A percentile compares a stretch with the other conserved stretches of the same genome.
phyloP scores from a whole-genome alignment of 2,329 filamentous ascomycete genomes.

The Teratosphaeria destructans region DNA sequence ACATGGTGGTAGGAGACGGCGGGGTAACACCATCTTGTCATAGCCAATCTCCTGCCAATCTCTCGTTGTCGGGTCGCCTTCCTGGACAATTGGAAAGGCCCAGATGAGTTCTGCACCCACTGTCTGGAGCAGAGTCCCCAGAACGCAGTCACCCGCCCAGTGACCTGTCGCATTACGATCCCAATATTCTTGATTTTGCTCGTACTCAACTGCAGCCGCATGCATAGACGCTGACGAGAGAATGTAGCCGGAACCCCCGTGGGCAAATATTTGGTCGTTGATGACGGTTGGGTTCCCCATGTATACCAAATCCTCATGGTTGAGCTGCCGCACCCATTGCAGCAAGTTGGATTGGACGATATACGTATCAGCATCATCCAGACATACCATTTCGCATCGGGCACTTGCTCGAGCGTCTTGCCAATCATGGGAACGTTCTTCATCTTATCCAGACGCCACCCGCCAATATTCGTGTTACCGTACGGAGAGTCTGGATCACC shows the following conservation, averaged over 20 bases:
- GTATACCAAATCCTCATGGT: conserved; percentile 38
- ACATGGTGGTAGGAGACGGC: conserved; percentile 14
- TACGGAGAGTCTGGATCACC: neutral
- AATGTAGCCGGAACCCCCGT: conserved; percentile 44
- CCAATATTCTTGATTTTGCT: conserved; percentile 30
- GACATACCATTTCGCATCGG: conserved; percentile 45
- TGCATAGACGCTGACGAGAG: conserved; percentile 42
- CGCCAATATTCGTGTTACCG: conserved; percentile 5
- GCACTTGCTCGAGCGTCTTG: conserved; percentile 24
- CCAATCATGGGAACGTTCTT: conserved; percentile 29
- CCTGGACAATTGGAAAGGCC: conserved; percentile 14
- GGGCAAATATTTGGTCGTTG: conserved; percentile 40
- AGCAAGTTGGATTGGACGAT: conserved; percentile 42
- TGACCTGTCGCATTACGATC: conserved; percentile 9
- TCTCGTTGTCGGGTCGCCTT: conserved; percentile 19
- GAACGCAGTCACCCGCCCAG: conserved; percentile 14
- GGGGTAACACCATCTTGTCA: conserved; percentile 11
- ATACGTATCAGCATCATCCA: conserved; percentile 50
- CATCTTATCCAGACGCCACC: conserved; percentile 28
- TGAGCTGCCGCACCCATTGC: conserved; percentile 40
- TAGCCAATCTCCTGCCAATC: conserved; percentile 7
- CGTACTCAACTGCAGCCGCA: conserved; percentile 32
- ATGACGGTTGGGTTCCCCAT: conserved; percentile 43
- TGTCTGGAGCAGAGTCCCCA: conserved; percentile 9
- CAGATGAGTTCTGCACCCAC: conserved; percentile 7